phyloP scores from a whole-genome alignment of 2,329 filamentous ascomycete genomes.

The Penicillium hesseltinei region DNA sequence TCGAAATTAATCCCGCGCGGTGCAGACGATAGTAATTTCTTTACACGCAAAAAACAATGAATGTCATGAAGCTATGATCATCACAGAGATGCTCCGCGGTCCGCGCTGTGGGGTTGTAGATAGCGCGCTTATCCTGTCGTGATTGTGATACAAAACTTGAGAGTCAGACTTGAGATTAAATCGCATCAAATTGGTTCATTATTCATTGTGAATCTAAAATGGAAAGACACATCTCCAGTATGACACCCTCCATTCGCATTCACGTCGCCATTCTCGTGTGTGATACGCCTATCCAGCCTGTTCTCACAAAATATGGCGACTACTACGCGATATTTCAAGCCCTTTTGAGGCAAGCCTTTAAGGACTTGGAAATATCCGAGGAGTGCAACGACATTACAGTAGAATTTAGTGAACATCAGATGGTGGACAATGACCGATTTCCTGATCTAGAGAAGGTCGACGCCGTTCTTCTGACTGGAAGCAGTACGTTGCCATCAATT shows the following conservation, averaged over 20 bases:
- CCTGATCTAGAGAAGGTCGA: slow-evolving; percentile 25
- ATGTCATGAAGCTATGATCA: not conserved
- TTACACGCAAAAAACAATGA: not conserved
- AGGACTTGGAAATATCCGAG: slow-evolving; percentile 6
- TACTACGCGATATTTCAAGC: slow-evolving; percentile 23
- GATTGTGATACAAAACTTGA: not conserved
- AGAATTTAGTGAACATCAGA: slow-evolving; percentile 25
- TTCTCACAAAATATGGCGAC: slow-evolving; percentile 27
- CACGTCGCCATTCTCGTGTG: slow-evolving; percentile 31
- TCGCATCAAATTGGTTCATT: not conserved
- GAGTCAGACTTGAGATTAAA: not conserved
- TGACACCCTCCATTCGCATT: slow-evolving; percentile 4
- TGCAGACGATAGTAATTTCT: not conserved
- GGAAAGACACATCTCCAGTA: not conserved
- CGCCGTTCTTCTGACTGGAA: slow-evolving; percentile 30
- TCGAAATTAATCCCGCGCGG: not conserved
- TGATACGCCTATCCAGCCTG: slow-evolving; percentile 30
- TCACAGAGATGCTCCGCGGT: slow-evolving; percentile 13
- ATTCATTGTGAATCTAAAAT: not conserved
- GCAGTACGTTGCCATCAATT: slow-evolving; percentile 23
- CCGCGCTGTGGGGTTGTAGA: slow-evolving; percentile 15
- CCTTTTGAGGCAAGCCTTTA: slow-evolving; percentile 22
- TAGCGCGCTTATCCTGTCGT: slow-evolving; percentile 10
- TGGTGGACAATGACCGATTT: slow-evolving; percentile 24
- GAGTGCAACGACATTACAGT: slow-evolving; percentile 4